Base-by-base conservation (phyloP, 2,329 filamentous ascomycete species). In the Sclerotinia spermophila region DNA sequence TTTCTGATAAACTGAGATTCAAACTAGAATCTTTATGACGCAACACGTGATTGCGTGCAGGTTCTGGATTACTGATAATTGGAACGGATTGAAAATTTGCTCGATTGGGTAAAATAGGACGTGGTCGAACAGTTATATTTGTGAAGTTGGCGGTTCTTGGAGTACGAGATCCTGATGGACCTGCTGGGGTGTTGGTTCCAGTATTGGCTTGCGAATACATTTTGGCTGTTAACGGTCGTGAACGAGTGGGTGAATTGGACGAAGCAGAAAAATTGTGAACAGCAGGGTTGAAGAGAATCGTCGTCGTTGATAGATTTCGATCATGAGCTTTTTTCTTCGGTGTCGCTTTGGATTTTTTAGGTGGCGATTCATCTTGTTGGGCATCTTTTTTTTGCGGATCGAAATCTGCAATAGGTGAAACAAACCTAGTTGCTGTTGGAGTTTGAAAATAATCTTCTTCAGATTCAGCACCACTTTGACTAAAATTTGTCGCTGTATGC, bases 201-300 rank as follows among this genome's bases (percentile, higher is more conserved):
- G 73, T 75, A 53, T 77, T 77, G 15, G 67, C 69, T 35, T 67
- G 72, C 5, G 27, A 79, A 78, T 70, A 77, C 71, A 62, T 78
- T 74, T 68, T 79, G 33, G 77, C 75, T 10, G 82, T 81, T 2
- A 81, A 75, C 3, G 80, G 78, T 10, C 81, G 79, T 5, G 81
- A 80, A 48, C 80, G 78, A 2, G 76, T 75, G 53, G 53, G 81
- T 76, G 72, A 82, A 77, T 74, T 81, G 0, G 84, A 83, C 0
- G 83, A 83, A 13, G 82, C 82, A 11, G 82, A 82, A 72, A 79
- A 68, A 76, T 73, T 38, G 6, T 73, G 73, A 15, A 84, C 82
- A 44, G 88, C 82, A 0, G 94, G 94, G 45, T 92, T 94, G 81
- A 92, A 97, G 1, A 97, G 83, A 68, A 96, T 94, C 0, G 94